Evolutionary conservation across 1,284 basidiomycete genomes (phyloP).

Genomic region (Irpex lacteus): DNA sequence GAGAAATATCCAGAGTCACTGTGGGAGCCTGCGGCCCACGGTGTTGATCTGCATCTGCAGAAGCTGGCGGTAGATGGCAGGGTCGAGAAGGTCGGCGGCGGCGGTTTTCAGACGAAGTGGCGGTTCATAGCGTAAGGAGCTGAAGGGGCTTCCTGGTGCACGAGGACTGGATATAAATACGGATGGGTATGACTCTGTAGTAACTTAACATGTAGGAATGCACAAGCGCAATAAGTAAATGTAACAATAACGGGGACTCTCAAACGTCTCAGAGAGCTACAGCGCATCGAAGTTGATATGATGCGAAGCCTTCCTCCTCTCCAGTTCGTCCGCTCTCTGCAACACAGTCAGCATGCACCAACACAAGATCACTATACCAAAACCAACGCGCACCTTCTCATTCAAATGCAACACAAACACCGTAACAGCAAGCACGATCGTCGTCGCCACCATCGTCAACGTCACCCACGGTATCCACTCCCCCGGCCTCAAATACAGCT

Average conservation of each 20-base stretch:
- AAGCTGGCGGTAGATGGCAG: constrained; percentile 72
- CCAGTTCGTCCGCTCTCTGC: constrained; percentile 89
- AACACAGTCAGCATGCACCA: constrained; percentile 11
- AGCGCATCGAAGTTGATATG: constrained; percentile 97
- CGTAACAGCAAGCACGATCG: constrained; percentile 73
- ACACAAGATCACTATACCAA: background rate
- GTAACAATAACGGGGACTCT: background rate
- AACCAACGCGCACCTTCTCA: constrained; percentile 69
- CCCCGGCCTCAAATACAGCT: constrained; percentile 91
- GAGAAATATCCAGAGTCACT: constrained; percentile 63
- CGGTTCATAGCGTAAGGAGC: constrained; percentile 20
- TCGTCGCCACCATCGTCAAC: constrained; percentile 76
- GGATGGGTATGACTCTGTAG: background rate
- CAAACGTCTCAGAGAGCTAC: constrained; percentile 40
- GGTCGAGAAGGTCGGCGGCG: constrained; percentile 47
- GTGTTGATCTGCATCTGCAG: constrained; percentile 69
- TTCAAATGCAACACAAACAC: constrained; percentile 88
- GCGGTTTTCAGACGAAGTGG: constrained; percentile 41
- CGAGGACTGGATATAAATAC: too few species aligned
- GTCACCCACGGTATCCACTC: constrained; percentile 99
- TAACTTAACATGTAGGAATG: background rate
- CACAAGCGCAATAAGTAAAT: background rate
- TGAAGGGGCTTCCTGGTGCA: too few species aligned
- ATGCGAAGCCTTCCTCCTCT: constrained; percentile 83
- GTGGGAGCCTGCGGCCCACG: constrained; percentile 71